Evolutionary conservation across 2,329 filamentous ascomycete genomes (phyloP).

Genomic region (Microdochium nivale): DNA sequence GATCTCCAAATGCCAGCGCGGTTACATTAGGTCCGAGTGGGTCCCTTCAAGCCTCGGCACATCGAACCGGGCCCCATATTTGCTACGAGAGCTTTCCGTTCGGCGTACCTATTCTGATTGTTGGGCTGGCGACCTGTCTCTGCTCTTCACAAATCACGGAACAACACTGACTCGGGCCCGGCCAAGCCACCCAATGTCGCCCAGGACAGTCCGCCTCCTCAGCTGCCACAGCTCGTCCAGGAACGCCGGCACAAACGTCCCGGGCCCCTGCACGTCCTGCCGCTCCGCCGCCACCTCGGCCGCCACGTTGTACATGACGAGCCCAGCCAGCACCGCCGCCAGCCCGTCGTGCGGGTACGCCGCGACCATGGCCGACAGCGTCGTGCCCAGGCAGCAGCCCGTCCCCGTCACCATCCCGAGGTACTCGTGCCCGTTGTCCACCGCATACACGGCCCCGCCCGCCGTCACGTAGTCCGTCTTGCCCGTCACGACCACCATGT

Average conservation of each 20-base stretch:
- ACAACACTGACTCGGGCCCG: slow-evolving; percentile 32
- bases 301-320: slow-evolving; percentile 68
- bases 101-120: too few relatives aligned
- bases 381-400: slow-evolving; percentile 79
- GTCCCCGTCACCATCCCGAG: slow-evolving; percentile 68
- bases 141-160: neutral
- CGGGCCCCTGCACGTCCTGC: slow-evolving; percentile 64
- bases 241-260: slow-evolving; percentile 79
- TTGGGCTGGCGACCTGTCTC: too few relatives aligned
- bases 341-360: slow-evolving; percentile 55
- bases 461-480: slow-evolving; percentile 70
- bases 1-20: too few relatives aligned
- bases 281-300: slow-evolving; percentile 62
- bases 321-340: slow-evolving; percentile 61
- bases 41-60: too few relatives aligned
- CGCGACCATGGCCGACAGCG: slow-evolving; percentile 67
- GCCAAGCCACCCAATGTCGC: slow-evolving; percentile 41
- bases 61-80: too few relatives aligned
- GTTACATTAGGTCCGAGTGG: too few relatives aligned
- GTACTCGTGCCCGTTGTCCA: slow-evolving; percentile 69
- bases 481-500: slow-evolving; percentile 77
- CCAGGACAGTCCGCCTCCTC: slow-evolving; percentile 36
- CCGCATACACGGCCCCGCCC: slow-evolving; percentile 54
- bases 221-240: slow-evolving; percentile 59
- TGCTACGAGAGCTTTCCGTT: too few relatives aligned